phyloP scores from a whole-genome alignment of 2,329 filamentous ascomycete genomes.

The Harringtonia aguacate region DNA sequence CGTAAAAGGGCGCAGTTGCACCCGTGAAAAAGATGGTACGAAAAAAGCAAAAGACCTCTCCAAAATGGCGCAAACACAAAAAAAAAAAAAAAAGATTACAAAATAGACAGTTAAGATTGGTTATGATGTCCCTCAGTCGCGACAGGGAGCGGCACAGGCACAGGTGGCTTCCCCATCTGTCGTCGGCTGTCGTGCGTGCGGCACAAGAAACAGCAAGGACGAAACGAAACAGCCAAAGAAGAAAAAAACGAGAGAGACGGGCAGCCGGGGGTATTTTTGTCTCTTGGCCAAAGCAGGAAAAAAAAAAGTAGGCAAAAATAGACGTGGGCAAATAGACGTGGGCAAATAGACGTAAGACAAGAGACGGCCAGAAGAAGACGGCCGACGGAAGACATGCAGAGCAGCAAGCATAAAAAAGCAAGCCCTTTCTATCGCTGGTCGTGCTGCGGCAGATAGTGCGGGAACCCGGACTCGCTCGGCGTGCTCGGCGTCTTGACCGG shows the following conservation, averaged over 20 bases:
- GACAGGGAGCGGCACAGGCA: too few species aligned
- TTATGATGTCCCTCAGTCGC: too few species aligned
- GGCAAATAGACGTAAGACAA: not conserved
- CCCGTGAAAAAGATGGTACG: not conserved
- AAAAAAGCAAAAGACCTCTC: not conserved
- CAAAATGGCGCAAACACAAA: too few species aligned
- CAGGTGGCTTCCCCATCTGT: too few species aligned
- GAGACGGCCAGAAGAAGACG: not conserved
- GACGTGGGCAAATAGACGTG: not conserved
- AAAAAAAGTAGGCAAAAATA: too few species aligned
- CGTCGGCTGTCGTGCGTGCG: too few species aligned
- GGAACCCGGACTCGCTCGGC: conserved; percentile 6
- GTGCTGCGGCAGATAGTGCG: conserved; percentile 5
- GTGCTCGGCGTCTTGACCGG: conserved; percentile 8
- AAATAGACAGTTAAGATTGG: not conserved
- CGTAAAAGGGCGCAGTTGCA: too few species aligned
- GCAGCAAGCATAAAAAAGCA: not conserved
- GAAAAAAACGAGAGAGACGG: too few species aligned
- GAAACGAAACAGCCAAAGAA: too few species aligned
- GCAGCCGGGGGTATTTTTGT: too few species aligned
- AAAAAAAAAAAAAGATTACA: not conserved
- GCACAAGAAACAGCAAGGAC: too few species aligned
- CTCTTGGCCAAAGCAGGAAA: too few species aligned
- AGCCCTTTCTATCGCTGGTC: not conserved
- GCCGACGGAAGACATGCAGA: not conserved